Conservation (phyloP, 1,284 basidiomycete species). For the Ceratobasidium sp. region DNA sequence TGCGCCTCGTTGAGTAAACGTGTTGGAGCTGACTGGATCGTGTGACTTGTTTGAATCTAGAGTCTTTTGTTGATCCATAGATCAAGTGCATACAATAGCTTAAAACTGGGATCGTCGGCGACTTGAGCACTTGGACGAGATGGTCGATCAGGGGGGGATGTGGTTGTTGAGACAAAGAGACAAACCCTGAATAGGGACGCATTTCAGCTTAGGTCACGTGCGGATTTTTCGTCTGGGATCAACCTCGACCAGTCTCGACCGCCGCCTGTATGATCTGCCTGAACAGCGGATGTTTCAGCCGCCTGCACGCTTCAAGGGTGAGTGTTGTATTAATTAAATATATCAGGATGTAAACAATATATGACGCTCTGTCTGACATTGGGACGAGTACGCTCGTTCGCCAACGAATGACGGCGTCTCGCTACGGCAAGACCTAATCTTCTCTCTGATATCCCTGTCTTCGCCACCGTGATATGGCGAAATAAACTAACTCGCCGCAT, state of each 20-base stretch:
- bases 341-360: neutral
- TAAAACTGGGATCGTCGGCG: too few species aligned
- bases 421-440: conserved; percentile 16
- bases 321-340: neutral
- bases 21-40: conserved; percentile 10
- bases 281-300: neutral
- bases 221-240: neutral
- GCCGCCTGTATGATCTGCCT: too few species aligned
- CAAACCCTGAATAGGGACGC: neutral
- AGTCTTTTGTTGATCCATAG: too few species aligned
- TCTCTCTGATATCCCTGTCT: conserved; percentile 26
- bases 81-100: neutral
- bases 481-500: neutral
- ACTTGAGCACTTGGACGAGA: too few species aligned
- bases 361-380: neutral
- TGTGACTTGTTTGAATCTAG: neutral
- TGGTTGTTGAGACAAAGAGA: neutral
- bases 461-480: neutral
- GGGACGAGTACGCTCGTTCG: too few species aligned
- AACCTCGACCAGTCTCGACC: conserved; percentile 4
- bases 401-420: conserved; percentile 23
- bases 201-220: neutral
- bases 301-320: neutral
- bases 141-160: too few species aligned
- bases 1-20: conserved; percentile 27